A percentile compares a stretch with the other conserved stretches of the same genome.
Evolutionary conservation across 371 early-diverging fungal genomes (phyloP).

Genomic region (Cokeromyces recurvatus): DNA sequence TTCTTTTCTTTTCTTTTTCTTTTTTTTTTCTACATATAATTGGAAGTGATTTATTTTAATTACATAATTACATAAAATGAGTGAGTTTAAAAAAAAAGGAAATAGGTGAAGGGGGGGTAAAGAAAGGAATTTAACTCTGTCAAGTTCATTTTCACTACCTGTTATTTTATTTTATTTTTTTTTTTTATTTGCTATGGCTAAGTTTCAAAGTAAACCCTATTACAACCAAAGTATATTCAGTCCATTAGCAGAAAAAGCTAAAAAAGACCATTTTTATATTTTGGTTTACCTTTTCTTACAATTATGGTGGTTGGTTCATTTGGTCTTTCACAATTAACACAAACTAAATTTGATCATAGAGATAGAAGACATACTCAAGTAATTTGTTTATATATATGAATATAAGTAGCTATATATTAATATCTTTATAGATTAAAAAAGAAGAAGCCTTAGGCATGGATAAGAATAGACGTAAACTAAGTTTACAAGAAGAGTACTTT

Average conservation of each 20-base stretch:
- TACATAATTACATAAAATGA: too few species aligned
- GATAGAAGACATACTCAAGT: conserved; percentile 39
- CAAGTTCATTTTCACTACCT: too few species aligned
- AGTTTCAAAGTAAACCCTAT: conserved; percentile 42
- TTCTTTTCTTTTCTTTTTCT: too few species aligned
- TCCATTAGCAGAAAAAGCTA: conserved; percentile 32
- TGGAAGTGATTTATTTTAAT: too few species aligned
- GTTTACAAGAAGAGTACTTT: conserved; percentile 66
- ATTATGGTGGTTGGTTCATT: conserved; percentile 57
- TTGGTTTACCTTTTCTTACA: conserved; percentile 61
- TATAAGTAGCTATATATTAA: conserved; percentile 6
- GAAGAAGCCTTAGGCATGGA: conserved; percentile 63
- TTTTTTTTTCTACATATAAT: too few species aligned
- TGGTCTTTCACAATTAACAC: conserved; percentile 53
- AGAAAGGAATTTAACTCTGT: too few species aligned
- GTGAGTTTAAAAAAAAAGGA: too few species aligned
- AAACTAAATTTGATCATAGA: conserved; percentile 61
- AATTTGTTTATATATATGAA: too few species aligned
- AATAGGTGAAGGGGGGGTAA: too few species aligned
- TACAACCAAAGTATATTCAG: conserved; percentile 21
- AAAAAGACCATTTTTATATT: conserved; percentile 48
- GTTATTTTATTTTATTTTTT: too few species aligned
- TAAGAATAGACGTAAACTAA: conserved; percentile 48
- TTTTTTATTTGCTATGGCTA: too few species aligned
- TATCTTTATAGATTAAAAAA: conserved; percentile 44